A percentile compares a stretch with the other conserved stretches of the same genome.
phyloP scores from a whole-genome alignment of 2,329 filamentous ascomycete genomes.

The Monosporascus sp. region DNA sequence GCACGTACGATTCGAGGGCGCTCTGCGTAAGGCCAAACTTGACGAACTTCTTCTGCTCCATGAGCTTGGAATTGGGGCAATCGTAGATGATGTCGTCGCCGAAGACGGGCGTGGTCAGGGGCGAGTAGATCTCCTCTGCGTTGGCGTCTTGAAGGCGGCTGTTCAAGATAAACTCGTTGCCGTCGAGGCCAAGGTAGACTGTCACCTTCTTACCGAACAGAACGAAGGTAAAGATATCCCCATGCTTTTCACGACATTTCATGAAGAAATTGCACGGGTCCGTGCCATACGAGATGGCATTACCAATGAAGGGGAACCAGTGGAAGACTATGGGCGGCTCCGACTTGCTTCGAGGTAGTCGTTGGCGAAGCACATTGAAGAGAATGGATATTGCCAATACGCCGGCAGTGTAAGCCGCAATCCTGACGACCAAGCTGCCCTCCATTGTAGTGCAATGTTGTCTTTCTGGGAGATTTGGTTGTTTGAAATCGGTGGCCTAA shows the following conservation, averaged over 20 bases:
- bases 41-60: constrained; percentile 97
- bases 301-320: constrained; percentile 79
- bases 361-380: constrained; percentile 73
- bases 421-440: too few species aligned
- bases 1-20: constrained; percentile 69
- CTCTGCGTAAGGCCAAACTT: constrained; percentile 73
- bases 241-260: constrained; percentile 72
- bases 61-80: constrained; percentile 84
- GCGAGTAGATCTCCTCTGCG: constrained; percentile 84
- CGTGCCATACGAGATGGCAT: constrained; percentile 90
- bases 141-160: constrained; percentile 86
- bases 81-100: constrained; percentile 86
- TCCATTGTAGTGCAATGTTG: too few species aligned
- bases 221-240: constrained; percentile 85
- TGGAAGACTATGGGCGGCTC: constrained; percentile 78
- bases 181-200: constrained; percentile 72
- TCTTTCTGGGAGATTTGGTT: too few species aligned
- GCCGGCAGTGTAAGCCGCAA: too few species aligned
- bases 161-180: constrained; percentile 89
- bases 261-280: constrained; percentile 83
- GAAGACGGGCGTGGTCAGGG: constrained; percentile 68
- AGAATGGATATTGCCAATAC: constrained; percentile 46
- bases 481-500: too few species aligned
- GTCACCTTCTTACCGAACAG: constrained; percentile 86
- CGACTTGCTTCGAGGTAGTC: constrained; percentile 76